Evolutionary conservation across 1,284 basidiomycete genomes (phyloP).

Genomic region (Apiotrichum montevideense): DNA sequence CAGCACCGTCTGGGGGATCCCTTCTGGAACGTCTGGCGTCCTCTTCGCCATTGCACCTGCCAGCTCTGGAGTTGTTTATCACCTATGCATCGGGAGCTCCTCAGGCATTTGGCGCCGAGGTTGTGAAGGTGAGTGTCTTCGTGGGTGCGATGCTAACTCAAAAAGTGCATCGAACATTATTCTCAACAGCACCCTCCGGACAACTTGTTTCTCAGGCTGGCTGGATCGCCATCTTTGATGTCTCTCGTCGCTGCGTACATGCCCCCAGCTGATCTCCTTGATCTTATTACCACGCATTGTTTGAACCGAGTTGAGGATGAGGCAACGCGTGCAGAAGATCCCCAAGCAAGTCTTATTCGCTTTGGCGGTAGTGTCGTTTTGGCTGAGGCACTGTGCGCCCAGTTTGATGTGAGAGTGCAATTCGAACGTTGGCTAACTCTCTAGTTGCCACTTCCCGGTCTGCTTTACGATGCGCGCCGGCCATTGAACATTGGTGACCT

Average conservation of each 20-base stretch:
- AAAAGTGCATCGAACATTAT: constrained; percentile 22
- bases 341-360: constrained; percentile 38
- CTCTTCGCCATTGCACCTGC: constrained; percentile 23
- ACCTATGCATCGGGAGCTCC: constrained; percentile 25
- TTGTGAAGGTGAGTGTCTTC: constrained; percentile 21
- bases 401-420: constrained; percentile 29
- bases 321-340: constrained; percentile 32
- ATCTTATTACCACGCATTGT: constrained; percentile 21
- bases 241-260: constrained; percentile 17
- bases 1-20: constrained; percentile 22
- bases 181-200: constrained; percentile 26
- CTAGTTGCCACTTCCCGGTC: constrained; percentile 26
- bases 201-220: constrained; percentile 29
- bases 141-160: not conserved
- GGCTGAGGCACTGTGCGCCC: constrained; percentile 32
- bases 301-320: constrained; percentile 27
- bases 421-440: constrained; percentile 3
- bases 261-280: constrained; percentile 20
- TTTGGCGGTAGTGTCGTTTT: constrained; percentile 46
- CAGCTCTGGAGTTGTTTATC: constrained; percentile 26
- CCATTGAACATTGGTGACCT: constrained; percentile 36
- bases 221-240: constrained; percentile 27
- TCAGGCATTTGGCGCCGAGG: constrained; percentile 23
- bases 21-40: constrained; percentile 24
- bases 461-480: constrained; percentile 32